phyloP scores from a whole-genome alignment of 2,329 filamentous ascomycete species.

The Tolypocladium capitatum region DNA sequence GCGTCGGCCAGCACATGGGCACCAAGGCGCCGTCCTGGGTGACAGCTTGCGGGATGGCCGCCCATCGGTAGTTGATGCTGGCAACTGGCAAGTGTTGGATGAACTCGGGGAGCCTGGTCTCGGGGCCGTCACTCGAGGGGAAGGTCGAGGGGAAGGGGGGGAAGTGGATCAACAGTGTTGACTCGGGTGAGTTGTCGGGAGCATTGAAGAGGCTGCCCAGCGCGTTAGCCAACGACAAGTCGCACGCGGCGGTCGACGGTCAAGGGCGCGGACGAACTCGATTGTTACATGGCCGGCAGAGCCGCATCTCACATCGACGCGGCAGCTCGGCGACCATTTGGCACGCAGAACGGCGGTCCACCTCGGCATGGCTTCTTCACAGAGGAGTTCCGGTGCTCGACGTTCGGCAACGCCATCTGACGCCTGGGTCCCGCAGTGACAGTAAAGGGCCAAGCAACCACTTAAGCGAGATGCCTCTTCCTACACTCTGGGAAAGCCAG shows the following conservation, averaged over 20 bases:
- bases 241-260: not conserved
- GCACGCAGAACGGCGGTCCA: not conserved
- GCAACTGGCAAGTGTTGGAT: conserved; percentile 31
- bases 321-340: not conserved
- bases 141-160: conserved; percentile 31
- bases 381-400: not conserved
- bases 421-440: not conserved
- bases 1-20: conserved; percentile 36
- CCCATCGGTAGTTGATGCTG: conserved; percentile 49
- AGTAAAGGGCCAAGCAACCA: too few relatives aligned
- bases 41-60: conserved; percentile 9
- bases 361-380: too few relatives aligned
- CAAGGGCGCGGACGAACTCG: conserved; percentile 26
- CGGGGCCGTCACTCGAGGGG: conserved; percentile 16
- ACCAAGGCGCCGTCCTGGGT: conserved; percentile 4
- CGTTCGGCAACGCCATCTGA: not conserved
- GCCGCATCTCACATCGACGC: conserved; percentile 32
- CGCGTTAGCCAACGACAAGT: conserved; percentile 6
- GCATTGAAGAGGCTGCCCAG: conserved; percentile 35
- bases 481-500: not conserved
- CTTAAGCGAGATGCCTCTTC: not conserved
- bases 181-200: conserved; percentile 17
- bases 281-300: conserved; percentile 36
- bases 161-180: conserved; percentile 41
- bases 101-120: conserved; percentile 24